Percentiles rank a stretch among this genome's conserved stretches.
Conservation (phyloP, 169 alveolate genomes). For the Plasmodium malariae region DNA sequence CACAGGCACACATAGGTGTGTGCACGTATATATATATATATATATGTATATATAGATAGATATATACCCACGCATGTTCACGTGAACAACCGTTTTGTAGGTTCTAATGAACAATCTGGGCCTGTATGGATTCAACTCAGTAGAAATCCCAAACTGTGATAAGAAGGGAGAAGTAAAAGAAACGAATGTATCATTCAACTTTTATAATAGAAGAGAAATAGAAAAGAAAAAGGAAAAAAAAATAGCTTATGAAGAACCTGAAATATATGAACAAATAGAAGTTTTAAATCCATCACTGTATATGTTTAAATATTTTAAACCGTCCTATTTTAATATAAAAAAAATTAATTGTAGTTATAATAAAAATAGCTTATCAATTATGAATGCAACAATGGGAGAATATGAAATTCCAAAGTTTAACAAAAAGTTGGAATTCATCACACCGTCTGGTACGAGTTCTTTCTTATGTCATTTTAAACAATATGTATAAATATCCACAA, state of each 20-base stretch:
- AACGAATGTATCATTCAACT: conserved; percentile 14
- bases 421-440: conserved; percentile 62
- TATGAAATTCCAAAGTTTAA: conserved; percentile 35
- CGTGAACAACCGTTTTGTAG: conserved; percentile 33
- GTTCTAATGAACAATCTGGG: conserved; percentile 70
- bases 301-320: conserved; percentile 76
- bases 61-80: no score
- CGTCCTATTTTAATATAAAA: conserved; percentile 70
- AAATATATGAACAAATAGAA: conserved; percentile 42
- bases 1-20: no score
- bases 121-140: conserved; percentile 69
- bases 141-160: conserved; percentile 24
- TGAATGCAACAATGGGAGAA: conserved; percentile 76
- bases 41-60: no score
- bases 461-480: not conserved
- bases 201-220: conserved; percentile 9
- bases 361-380: conserved; percentile 72
- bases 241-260: conserved; percentile 51
- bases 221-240: conserved; percentile 40
- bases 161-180: conserved; percentile 16
- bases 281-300: conserved; percentile 56
- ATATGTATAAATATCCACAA: not conserved
- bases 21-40: no score
- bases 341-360: conserved; percentile 71
- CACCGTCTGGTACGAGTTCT: conserved; percentile 75